Conservation (phyloP, 768 basidiomycete genomes). For the Pisolithus marmoratus region DNA sequence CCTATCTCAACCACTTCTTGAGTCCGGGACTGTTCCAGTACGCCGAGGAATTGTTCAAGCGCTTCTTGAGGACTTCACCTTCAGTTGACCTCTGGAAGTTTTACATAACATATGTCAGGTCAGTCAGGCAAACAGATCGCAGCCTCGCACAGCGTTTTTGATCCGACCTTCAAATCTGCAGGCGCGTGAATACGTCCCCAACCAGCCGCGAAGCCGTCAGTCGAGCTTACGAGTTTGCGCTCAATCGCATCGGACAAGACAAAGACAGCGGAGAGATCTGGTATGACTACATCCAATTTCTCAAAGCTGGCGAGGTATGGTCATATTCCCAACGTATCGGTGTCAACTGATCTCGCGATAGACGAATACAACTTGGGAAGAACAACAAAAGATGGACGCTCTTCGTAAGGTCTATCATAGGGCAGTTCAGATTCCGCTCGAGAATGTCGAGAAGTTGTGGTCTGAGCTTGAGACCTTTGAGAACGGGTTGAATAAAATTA, state of each 20-base stretch:
- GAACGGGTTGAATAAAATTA: constrained; percentile 81
- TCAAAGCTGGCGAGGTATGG: constrained; percentile 73
- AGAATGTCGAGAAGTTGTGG: constrained; percentile 92
- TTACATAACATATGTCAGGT: constrained; percentile 92
- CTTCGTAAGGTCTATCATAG: constrained; percentile 90
- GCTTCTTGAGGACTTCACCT: constrained; percentile 78
- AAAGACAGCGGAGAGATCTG: constrained; percentile 90
- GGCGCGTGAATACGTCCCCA: constrained; percentile 65
- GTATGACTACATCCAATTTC: constrained; percentile 89
- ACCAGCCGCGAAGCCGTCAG: constrained; percentile 70
- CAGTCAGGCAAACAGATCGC: constrained; percentile 27
- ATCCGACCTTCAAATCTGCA: constrained; percentile 24
- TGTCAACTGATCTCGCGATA: constrained; percentile 17
- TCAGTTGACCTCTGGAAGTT: constrained; percentile 90
- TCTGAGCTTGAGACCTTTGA: constrained; percentile 92
- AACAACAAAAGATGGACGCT: constrained; percentile 91
- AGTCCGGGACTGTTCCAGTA: constrained; percentile 60
- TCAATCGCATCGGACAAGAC: constrained; percentile 86
- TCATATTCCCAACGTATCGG: neutral
- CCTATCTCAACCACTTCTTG: constrained; percentile 75
- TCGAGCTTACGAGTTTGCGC: constrained; percentile 90
- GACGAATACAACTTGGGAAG: constrained; percentile 88
- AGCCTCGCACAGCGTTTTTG: constrained; percentile 2
- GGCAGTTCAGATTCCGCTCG: constrained; percentile 90
- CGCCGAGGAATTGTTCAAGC: constrained; percentile 86